A percentile compares a stretch with the other conserved stretches of the same genome.
phyloP scores from a whole-genome alignment of 78 protist genomes.

The Speleostelium caveatum region DNA sequence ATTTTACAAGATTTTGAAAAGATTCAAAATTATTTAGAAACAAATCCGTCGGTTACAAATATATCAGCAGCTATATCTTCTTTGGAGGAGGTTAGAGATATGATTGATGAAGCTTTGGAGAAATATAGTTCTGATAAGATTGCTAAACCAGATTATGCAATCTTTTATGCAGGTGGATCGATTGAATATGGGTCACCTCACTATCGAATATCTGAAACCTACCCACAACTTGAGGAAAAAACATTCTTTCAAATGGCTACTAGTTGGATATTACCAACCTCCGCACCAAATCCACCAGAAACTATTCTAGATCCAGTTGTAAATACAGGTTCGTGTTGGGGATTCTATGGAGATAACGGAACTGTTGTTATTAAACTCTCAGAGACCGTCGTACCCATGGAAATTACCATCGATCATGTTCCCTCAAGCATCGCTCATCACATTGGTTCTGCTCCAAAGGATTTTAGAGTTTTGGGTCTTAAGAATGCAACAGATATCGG shows the following conservation, averaged over 20 bases:
- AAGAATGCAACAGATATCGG: constrained; percentile 36
- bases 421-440: constrained; percentile 30
- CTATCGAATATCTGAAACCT: constrained; percentile 14
- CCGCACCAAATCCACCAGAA: constrained; percentile 48
- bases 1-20: background rate
- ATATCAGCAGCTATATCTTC: background rate
- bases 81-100: background rate
- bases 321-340: constrained; percentile 62
- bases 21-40: constrained; percentile 17
- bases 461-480: constrained; percentile 33
- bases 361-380: constrained; percentile 18
- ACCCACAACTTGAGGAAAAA: background rate
- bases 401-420: constrained; percentile 44
- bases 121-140: constrained; percentile 35
- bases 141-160: constrained; percentile 43
- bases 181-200: constrained; percentile 16
- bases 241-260: constrained; percentile 1
- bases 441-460: constrained; percentile 35
- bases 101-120: constrained; percentile 27
- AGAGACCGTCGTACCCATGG: background rate
- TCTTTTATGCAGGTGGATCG: constrained; percentile 15
- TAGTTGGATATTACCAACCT: constrained; percentile 20
- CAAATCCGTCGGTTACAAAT: background rate
- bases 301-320: constrained; percentile 53
- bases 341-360: constrained; percentile 36